Conservation (phyloP, 371 early-diverging fungal species). For the Actinomortierella wolfii region DNA sequence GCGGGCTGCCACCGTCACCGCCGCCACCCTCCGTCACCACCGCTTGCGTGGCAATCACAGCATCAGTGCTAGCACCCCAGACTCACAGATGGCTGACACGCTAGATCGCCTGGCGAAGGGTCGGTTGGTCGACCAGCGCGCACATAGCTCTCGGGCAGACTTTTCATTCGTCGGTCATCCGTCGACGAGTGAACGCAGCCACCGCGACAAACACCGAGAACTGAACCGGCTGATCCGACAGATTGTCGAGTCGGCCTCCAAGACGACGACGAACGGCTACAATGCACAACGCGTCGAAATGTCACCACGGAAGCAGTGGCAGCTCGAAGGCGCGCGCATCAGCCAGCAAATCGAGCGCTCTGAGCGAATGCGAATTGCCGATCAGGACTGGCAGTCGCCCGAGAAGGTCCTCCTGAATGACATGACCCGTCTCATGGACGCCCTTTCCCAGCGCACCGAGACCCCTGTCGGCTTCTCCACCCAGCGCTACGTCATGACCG, state of each 20-base stretch:
- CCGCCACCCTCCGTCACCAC: too few relatives aligned
- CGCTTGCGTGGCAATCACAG: too few relatives aligned
- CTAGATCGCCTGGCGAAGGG: constrained; percentile 51
- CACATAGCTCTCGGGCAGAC: constrained; percentile 1
- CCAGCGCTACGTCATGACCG: constrained; percentile 30
- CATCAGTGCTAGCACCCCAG: too few relatives aligned
- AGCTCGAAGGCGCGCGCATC: constrained; percentile 36
- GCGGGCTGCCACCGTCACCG: too few relatives aligned
- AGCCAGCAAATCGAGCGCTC: constrained; percentile 32
- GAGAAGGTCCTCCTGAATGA: constrained; percentile 51
- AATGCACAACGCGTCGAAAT: constrained; percentile 29
- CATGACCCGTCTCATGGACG: constrained; percentile 54
- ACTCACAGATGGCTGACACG: constrained; percentile 13
- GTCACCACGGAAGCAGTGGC: constrained; percentile 33
- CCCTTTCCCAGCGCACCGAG: constrained; percentile 51
- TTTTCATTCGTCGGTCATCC: too few relatives aligned
- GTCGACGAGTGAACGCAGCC: too few relatives aligned
- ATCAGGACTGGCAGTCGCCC: constrained; percentile 52
- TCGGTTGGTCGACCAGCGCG: constrained; percentile 48
- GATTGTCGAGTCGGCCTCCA: constrained; percentile 26
- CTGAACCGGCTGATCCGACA: constrained; percentile 39
- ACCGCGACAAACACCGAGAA: constrained; percentile 15
- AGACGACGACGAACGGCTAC: constrained; percentile 9
- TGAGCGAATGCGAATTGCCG: constrained; percentile 37
- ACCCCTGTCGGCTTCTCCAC: constrained; percentile 31